Conservation (phyloP, 169 alveolate genomes). For the Ichthyophthirius multifiliis region DNA sequence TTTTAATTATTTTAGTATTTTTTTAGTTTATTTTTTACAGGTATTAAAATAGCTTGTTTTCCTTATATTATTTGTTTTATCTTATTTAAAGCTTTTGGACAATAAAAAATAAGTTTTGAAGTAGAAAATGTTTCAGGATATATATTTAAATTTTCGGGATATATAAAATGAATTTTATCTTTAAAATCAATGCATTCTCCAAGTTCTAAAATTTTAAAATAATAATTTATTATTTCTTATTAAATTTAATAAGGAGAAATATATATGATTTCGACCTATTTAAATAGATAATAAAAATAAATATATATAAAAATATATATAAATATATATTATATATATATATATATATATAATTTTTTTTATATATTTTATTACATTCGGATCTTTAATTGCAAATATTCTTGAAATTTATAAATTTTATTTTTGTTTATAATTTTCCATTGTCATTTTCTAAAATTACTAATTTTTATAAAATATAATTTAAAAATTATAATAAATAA, state of each 20-base stretch:
- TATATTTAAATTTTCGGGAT: slow-evolving; percentile 49
- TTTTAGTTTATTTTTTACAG: not conserved
- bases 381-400: slow-evolving; percentile 60
- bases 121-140: slow-evolving; percentile 54
- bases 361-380: slow-evolving; percentile 32
- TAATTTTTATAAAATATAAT: not conserved
- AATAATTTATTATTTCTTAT: slow-evolving; percentile 58
- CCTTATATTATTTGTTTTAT: slow-evolving; percentile 39
- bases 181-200: slow-evolving; percentile 52
- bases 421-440: slow-evolving; percentile 53
- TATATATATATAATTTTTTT: not conserved
- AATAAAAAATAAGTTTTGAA: slow-evolving; percentile 47
- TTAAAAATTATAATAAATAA: not conserved
- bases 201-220: slow-evolving; percentile 56
- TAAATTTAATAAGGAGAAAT: slow-evolving; percentile 59
- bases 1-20: not conserved
- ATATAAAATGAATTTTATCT: slow-evolving; percentile 44
- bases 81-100: slow-evolving; percentile 58
- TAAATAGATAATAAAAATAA: not conserved
- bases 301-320: not conserved
- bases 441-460: slow-evolving; percentile 53
- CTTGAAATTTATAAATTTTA: slow-evolving; percentile 59
- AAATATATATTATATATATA: not conserved
- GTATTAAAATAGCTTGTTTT: not conserved
- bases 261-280: slow-evolving; percentile 44